Conservation (phyloP, 371 early-diverging fungal genomes). For the Sporodiniella umbellata region DNA sequence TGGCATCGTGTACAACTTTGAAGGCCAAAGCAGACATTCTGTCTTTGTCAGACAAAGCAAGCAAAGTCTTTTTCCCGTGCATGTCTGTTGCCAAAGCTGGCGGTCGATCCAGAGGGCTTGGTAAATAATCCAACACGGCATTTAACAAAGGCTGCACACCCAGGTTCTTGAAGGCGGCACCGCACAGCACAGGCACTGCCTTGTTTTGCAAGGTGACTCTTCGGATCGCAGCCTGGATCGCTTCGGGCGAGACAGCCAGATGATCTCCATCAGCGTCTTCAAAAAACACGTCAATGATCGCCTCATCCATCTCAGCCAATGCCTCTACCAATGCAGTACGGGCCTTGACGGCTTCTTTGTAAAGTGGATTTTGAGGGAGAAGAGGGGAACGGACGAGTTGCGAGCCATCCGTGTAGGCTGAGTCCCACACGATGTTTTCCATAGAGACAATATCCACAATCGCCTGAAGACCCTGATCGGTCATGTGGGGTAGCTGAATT, state of each 20-base stretch:
- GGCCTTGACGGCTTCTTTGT: too few relatives aligned
- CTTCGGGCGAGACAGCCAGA: slow-evolving; percentile 52
- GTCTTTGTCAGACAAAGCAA: slow-evolving; percentile 42
- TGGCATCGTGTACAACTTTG: slow-evolving; percentile 85
- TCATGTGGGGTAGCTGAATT: slow-evolving; percentile 70
- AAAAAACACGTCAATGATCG: slow-evolving; percentile 80
- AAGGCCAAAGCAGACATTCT: slow-evolving; percentile 88
- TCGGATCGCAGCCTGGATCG: slow-evolving; percentile 68
- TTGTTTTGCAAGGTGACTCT: slow-evolving; percentile 64
- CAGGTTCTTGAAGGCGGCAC: slow-evolving; percentile 85
- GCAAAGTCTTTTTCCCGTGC: slow-evolving; percentile 27
- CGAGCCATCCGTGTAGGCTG: slow-evolving; percentile 49
- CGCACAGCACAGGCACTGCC: slow-evolving; percentile 86
- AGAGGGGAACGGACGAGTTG: too few relatives aligned
- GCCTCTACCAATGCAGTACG: slow-evolving; percentile 77
- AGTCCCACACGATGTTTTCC: slow-evolving; percentile 70
- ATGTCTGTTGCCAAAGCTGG: slow-evolving; percentile 55
- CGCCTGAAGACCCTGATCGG: slow-evolving; percentile 43
- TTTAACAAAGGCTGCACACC: slow-evolving; percentile 94
- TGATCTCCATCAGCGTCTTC: slow-evolving; percentile 66
- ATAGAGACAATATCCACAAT: slow-evolving; percentile 80
- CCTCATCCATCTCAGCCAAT: slow-evolving; percentile 84
- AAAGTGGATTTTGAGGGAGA: too few relatives aligned
- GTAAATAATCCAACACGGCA: slow-evolving; percentile 85
- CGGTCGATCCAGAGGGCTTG: slow-evolving; percentile 74